Evolutionary conservation across 2,329 filamentous ascomycete genomes (phyloP), one percentile per base, ranked within the genome.

Genomic region (Colletotrichum sp.): DNA sequence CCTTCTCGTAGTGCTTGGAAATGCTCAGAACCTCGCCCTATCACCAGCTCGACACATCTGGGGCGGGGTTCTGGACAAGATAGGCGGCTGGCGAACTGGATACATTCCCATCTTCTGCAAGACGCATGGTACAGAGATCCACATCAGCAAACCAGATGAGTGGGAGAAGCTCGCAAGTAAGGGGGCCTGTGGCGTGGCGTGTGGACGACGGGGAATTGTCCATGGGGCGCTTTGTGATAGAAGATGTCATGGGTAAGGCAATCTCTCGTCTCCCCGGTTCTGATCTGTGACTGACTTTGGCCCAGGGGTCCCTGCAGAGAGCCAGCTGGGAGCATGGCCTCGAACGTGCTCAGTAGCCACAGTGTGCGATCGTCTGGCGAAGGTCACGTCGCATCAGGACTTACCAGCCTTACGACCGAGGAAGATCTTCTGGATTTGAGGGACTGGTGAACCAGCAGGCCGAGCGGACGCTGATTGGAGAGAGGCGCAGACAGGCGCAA

Each of bases 1-100:
- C 8, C 95, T 95, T 0, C 92, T 98, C 75, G 98, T 96, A 83
- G 88, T 98, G 52, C 98, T 98, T 81, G 96, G 96, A 2, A 95
- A 98, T 79, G 90, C 90, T 15, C 79, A 88, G 11, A 90, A 89
- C 44, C 77, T 91, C 1, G 77, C 91, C 8, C 65, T 28, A 25
- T 77, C 44, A 3, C 66, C 30, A 81, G 80, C 8, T 28, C 69
- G 27, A 76, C 82, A 81, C 3, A 85, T 91, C 6, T 93, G 91
- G 91, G 84, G 82, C 57, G 82, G 87, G 28, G 85, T 93, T 19
- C 81, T 86, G 4, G 81, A 84, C 4, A 85, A 88, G 30, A 84
- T 90, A 84, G 78, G 79, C 27, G 25, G 15, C 4, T 85, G 87
- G 55, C 76, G 80, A 6, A 80, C 83, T 0, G 79, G 82, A 11